Evolutionary conservation across 2,329 filamentous ascomycete genomes (phyloP).

Genomic region (Pseudocercospora vitis): DNA sequence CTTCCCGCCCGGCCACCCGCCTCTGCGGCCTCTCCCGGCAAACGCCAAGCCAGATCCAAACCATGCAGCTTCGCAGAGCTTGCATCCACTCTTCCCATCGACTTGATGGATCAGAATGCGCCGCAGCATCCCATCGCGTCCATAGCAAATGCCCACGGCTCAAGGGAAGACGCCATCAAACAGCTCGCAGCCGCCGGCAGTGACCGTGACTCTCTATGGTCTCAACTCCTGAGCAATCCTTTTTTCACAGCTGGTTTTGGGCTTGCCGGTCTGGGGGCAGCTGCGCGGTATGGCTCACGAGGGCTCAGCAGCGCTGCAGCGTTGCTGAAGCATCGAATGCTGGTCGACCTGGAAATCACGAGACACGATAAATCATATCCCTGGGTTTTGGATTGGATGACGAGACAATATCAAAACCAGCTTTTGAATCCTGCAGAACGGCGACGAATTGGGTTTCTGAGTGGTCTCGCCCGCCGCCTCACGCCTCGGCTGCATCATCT

Average conservation of each 20-base stretch:
- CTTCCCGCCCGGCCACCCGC: no score
- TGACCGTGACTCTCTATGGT: slow-evolving; percentile 43
- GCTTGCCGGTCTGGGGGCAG: slow-evolving; percentile 83
- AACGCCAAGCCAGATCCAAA: no score
- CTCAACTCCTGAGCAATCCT: slow-evolving; percentile 51
- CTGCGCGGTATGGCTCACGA: slow-evolving; percentile 75
- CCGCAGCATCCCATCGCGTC: slow-evolving; percentile 26
- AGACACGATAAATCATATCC: slow-evolving; percentile 89
- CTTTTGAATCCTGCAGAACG: slow-evolving; percentile 40
- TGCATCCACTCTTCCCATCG: slow-evolving; percentile 3
- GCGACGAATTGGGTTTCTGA: slow-evolving; percentile 46
- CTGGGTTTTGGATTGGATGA: slow-evolving; percentile 95
- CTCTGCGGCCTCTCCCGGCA: no score
- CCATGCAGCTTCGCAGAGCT: neutral
- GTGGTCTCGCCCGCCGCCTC: slow-evolving; percentile 57
- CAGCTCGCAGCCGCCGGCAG: slow-evolving; percentile 37
- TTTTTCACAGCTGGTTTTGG: slow-evolving; percentile 70
- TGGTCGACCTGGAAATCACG: slow-evolving; percentile 94
- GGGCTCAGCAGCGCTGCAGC: slow-evolving; percentile 70
- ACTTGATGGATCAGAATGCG: slow-evolving; percentile 40
- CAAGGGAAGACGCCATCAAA: slow-evolving; percentile 40
- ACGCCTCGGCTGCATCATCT: slow-evolving; percentile 63
- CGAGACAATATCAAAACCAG: slow-evolving; percentile 52
- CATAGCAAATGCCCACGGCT: slow-evolving; percentile 6
- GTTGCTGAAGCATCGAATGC: slow-evolving; percentile 76